Conservation (phyloP, 2,329 filamentous ascomycete species). For the Talaromyces sp. region DNA sequence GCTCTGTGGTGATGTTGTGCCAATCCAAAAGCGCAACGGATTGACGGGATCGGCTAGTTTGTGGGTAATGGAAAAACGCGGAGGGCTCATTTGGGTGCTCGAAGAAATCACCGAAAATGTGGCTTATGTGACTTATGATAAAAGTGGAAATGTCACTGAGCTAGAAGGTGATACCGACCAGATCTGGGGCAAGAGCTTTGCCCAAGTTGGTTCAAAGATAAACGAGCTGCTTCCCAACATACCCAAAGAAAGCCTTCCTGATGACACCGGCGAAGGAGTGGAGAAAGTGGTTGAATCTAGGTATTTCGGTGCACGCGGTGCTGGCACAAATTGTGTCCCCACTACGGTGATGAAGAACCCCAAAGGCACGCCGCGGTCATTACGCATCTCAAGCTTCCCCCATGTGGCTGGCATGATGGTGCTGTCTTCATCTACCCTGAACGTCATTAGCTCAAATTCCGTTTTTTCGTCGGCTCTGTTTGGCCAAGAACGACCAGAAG, state of each 20-base stretch:
- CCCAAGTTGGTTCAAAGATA: constrained; percentile 66
- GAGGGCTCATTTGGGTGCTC: constrained; percentile 92
- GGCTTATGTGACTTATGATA: constrained; percentile 69
- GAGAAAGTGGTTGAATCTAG: constrained; percentile 65
- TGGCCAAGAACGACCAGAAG: constrained; percentile 78
- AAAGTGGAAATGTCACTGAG: constrained; percentile 67
- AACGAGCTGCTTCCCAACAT: constrained; percentile 75
- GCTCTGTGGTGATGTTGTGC: constrained; percentile 94
- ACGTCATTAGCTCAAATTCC: constrained; percentile 87
- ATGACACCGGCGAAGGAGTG: constrained; percentile 69
- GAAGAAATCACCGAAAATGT: constrained; percentile 97
- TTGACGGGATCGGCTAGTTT: constrained; percentile 86
- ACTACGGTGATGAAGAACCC: constrained; percentile 71
- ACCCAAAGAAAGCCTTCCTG: constrained; percentile 64
- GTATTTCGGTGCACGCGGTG: constrained; percentile 81
- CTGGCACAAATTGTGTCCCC: constrained; percentile 73
- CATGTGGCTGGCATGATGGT: constrained; percentile 98
- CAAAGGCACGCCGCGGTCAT: constrained; percentile 53
- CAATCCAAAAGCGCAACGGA: constrained; percentile 93
- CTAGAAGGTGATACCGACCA: constrained; percentile 71
- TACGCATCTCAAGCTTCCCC: constrained; percentile 88
- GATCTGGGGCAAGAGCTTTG: constrained; percentile 74
- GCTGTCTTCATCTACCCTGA: constrained; percentile 69
- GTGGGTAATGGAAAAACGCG: constrained; percentile 97
- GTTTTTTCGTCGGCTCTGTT: constrained; percentile 92